Conservation (phyloP, 768 basidiomycete species). For the Serendipita sp. region DNA sequence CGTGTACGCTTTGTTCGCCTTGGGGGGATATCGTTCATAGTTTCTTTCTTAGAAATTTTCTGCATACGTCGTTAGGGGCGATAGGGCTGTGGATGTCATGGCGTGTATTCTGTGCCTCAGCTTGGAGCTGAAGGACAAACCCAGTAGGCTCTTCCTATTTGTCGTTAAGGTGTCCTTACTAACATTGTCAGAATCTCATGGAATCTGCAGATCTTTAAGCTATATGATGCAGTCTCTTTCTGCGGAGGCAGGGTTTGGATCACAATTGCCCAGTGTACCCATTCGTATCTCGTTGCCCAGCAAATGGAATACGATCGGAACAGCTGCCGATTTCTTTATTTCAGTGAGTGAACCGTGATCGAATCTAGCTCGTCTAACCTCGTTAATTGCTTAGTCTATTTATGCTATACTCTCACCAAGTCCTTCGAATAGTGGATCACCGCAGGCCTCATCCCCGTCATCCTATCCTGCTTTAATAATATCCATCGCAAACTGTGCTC, state of each 20-base stretch:
- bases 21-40: conserved; percentile 5
- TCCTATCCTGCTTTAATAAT: conserved; percentile 89
- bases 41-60: conserved; percentile 65
- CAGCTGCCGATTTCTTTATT: conserved; percentile 73
- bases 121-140: conserved; percentile 85
- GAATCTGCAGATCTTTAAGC: conserved; percentile 71
- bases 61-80: conserved; percentile 60
- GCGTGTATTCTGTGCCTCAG: conserved; percentile 66
- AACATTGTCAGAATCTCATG: conserved; percentile 61
- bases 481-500: conserved; percentile 72
- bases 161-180: background rate
- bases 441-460: conserved; percentile 62
- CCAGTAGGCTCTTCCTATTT: conserved; percentile 37
- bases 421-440: background rate
- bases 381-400: conserved; percentile 39
- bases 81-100: conserved; percentile 58
- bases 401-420: conserved; percentile 31
- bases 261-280: conserved; percentile 39
- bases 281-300: conserved; percentile 50
- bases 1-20: background rate
- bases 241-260: conserved; percentile 62
- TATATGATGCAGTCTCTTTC: conserved; percentile 88
- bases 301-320: conserved; percentile 61
- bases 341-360: conserved; percentile 35
- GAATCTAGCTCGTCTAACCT: background rate